Evolutionary conservation across 306 rosid genomes (phyloP).

Genomic region (Mimosa bimucronata): DNA sequence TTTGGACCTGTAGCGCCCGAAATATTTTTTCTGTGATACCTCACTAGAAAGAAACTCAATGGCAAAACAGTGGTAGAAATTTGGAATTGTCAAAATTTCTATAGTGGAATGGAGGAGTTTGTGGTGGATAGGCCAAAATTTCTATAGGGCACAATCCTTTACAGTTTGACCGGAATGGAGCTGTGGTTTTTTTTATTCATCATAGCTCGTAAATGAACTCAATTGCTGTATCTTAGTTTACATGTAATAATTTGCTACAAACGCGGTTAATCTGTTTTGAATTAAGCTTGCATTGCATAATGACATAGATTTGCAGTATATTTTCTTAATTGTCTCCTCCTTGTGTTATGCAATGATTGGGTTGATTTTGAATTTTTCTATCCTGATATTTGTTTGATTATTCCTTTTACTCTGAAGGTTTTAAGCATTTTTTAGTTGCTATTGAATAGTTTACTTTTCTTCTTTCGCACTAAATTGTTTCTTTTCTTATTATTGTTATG

Average conservation of each 20-base stretch:
- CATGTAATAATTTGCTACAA: not conserved
- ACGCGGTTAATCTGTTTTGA: not conserved
- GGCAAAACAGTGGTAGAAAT: not conserved
- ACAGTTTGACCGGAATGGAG: not conserved
- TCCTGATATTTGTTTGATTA: slow-evolving; percentile 21
- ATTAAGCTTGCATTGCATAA: not conserved
- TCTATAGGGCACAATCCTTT: not conserved
- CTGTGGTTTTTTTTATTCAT: not conserved
- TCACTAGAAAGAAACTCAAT: not conserved
- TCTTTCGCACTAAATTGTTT: not conserved
- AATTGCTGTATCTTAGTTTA: not conserved
- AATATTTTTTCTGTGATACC: not conserved
- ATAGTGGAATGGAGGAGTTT: not conserved
- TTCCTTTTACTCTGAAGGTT: slow-evolving; percentile 4
- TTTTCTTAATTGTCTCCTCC: not conserved
- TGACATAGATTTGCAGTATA: not conserved
- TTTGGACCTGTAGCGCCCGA: not conserved
- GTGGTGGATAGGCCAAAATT: not conserved
- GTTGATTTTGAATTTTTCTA: slow-evolving; percentile 21
- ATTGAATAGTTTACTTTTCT: not conserved
- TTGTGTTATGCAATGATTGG: slow-evolving; percentile 18
- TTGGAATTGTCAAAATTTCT: not conserved
- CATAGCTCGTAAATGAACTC: not conserved
- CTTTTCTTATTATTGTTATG: slow-evolving; percentile 27
- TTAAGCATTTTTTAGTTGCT: not conserved